phyloP scores from a whole-genome alignment of 331 rosid genomes.

The Telfairia occidentalis region DNA sequence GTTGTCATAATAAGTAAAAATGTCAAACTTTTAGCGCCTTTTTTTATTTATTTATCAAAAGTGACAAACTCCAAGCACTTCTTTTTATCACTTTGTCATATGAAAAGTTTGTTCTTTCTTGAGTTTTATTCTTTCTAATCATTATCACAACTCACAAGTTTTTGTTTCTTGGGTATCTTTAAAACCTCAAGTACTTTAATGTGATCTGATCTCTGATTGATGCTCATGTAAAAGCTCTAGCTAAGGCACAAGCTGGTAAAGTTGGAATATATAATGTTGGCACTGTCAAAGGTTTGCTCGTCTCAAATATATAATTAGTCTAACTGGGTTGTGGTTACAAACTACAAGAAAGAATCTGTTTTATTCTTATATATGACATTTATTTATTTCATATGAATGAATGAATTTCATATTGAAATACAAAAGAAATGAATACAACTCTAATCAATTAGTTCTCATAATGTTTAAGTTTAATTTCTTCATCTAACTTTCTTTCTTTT shows the following conservation, averaged over 20 bases:
- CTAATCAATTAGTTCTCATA: too few relatives aligned
- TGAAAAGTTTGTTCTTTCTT: not conserved
- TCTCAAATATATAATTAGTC: too few relatives aligned
- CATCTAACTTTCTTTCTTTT: too few relatives aligned
- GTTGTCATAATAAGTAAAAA: not conserved
- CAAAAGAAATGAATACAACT: too few relatives aligned
- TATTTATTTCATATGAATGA: too few relatives aligned
- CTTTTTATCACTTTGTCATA: not conserved
- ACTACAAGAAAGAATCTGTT: too few relatives aligned
- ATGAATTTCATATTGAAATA: too few relatives aligned
- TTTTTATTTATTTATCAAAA: too few relatives aligned
- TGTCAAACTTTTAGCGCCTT: not conserved
- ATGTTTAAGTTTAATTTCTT: too few relatives aligned
- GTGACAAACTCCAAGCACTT: too few relatives aligned
- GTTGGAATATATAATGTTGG: slow-evolving; percentile 97
- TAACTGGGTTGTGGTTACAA: too few relatives aligned
- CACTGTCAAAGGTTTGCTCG: slow-evolving; percentile 71
- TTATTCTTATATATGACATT: too few relatives aligned
- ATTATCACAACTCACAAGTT: not conserved
- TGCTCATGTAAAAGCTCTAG: slow-evolving; percentile 94
- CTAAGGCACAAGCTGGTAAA: slow-evolving; percentile 49
- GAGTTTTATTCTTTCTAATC: not conserved
- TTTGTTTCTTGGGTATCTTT: slow-evolving; percentile 2
- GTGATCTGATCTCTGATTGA: slow-evolving; percentile 98
- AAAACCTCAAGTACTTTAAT: slow-evolving; percentile 67